Evolutionary conservation across 1,284 basidiomycete species (phyloP), one percentile per base, ranked within the genome.

Genomic region (Sanghuangporus sanghuang): DNA sequence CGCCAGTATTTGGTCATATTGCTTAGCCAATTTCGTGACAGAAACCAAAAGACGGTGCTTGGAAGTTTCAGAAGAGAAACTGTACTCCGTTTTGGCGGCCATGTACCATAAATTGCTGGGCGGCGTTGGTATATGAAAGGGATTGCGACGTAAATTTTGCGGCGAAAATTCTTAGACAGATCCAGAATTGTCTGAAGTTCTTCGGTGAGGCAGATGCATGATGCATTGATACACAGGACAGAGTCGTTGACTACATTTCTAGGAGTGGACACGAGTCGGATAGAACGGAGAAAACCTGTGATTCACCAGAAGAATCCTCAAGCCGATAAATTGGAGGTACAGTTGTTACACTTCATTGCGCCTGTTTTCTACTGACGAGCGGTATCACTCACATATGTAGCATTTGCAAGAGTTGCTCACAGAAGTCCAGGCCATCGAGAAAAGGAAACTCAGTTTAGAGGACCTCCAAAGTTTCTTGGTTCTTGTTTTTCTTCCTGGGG

Each of bases 401-500:
- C 57, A 58, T n/a, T 14, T 57, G 8, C 18, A 27, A 35, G n/a
- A 3, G n/a, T 21, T 62, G 8, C 6, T 18, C 16, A n/a, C 32
- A 16, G 53, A 36, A 6, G 27, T 54, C 7, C 16, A 35, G 32
- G 9, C 32, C 2, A 35, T 54, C 11, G 16, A 16, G 16, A n/a
- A 38, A 54, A 39, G 49, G 38, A 42, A 21, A 1, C n/a, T 52
- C 48, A 18, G 18, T 18, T 18, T 27, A 23, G 35, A 54, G 49
- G 46, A 44, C 27, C 27, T 49, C 7, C 23, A 49, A n/a, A 50
- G 38, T 12, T 58, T 62, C 56, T 27, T 65, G 21, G 32, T 65
- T 8, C 61, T 62, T n/a, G 64, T 59, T 23, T 46, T 65, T n/a
- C 44, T 65, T 21, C 61, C 60, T 5, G 46, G 38, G 9, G 49